Conservation (phyloP, 129 eudicot species). For the Pulicaria dysenterica region DNA sequence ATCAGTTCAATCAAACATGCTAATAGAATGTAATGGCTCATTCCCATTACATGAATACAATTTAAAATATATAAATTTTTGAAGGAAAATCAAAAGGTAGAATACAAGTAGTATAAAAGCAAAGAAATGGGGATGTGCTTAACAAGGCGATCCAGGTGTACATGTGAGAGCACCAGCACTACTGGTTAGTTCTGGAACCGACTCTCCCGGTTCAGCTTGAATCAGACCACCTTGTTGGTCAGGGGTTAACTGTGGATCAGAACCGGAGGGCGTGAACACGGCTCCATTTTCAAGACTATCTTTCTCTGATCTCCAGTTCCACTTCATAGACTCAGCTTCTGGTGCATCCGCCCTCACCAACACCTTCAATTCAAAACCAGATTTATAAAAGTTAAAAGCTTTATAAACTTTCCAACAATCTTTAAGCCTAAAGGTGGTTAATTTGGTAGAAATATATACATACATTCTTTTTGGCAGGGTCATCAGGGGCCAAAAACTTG, state of each 20-base stretch:
- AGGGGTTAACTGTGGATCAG: slow-evolving; percentile 23
- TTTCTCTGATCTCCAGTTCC: slow-evolving; percentile 80
- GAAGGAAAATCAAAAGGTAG: neutral
- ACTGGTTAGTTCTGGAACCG: slow-evolving; percentile 42
- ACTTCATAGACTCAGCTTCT: slow-evolving; percentile 42
- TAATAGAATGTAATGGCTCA: slow-evolving; percentile 14
- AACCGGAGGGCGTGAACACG: slow-evolving; percentile 51
- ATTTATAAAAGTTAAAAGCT: neutral
- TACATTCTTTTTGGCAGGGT: slow-evolving; percentile 57
- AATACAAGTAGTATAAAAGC: neutral
- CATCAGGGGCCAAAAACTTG: slow-evolving; percentile 56
- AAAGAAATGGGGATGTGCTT: neutral
- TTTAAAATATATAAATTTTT: neutral
- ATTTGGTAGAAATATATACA: neutral
- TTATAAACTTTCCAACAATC: neutral
- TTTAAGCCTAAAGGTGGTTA: neutral
- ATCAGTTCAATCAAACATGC: slow-evolving; percentile 14
- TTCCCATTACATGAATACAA: slow-evolving; percentile 20
- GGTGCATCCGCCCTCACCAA: slow-evolving; percentile 56
- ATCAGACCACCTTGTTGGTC: slow-evolving; percentile 34
- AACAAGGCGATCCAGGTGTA: slow-evolving; percentile 43
- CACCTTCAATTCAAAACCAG: slow-evolving; percentile 48
- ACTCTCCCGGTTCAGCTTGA: slow-evolving; percentile 48
- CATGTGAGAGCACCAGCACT: slow-evolving; percentile 59
- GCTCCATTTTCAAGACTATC: slow-evolving; percentile 68